phyloP scores from a whole-genome alignment of 2,329 filamentous ascomycete species.

The Orbilia quercus region DNA sequence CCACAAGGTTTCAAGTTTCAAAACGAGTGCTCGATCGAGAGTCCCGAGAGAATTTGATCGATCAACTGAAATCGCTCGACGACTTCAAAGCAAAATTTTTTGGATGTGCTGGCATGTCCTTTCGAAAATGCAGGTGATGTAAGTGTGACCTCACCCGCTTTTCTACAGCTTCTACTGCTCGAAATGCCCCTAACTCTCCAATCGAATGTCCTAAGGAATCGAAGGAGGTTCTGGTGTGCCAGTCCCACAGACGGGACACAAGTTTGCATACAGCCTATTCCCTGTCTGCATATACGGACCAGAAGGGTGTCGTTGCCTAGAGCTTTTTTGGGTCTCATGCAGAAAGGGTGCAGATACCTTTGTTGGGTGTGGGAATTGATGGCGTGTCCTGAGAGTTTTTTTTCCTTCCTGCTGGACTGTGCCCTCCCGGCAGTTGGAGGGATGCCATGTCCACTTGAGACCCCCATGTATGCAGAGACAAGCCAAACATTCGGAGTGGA shows the following conservation, averaged over 20 bases:
- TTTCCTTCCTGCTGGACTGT: too few species aligned
- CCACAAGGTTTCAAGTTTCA: too few species aligned
- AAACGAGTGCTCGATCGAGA: too few species aligned
- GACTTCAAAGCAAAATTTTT: not conserved
- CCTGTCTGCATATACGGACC: conserved; percentile 26
- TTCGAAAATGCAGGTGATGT: conserved; percentile 45
- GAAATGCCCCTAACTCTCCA: not conserved
- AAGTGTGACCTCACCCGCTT: conserved; percentile 45
- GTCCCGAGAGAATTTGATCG: too few species aligned
- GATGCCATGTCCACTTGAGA: conserved; percentile 42
- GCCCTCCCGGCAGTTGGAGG: conserved; percentile 39
- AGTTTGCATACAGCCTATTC: conserved; percentile 33
- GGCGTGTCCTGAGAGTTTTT: conserved; percentile 24
- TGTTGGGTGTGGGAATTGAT: conserved; percentile 14
- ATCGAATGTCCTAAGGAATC: conserved; percentile 1
- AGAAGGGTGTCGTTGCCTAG: conserved; percentile 46
- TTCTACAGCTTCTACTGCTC: not conserved
- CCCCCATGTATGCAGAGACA: conserved; percentile 22
- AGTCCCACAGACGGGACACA: conserved; percentile 34
- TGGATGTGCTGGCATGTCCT: conserved; percentile 50
- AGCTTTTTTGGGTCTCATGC: conserved; percentile 22
- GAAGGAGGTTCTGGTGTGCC: conserved; percentile 5
- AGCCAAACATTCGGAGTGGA: conserved; percentile 13
- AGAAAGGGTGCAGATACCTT: conserved; percentile 35
- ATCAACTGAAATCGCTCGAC: not conserved